Base-by-base conservation (phyloP, 192 early-diverging fungal species). In the Helicostylum pulchrum region DNA sequence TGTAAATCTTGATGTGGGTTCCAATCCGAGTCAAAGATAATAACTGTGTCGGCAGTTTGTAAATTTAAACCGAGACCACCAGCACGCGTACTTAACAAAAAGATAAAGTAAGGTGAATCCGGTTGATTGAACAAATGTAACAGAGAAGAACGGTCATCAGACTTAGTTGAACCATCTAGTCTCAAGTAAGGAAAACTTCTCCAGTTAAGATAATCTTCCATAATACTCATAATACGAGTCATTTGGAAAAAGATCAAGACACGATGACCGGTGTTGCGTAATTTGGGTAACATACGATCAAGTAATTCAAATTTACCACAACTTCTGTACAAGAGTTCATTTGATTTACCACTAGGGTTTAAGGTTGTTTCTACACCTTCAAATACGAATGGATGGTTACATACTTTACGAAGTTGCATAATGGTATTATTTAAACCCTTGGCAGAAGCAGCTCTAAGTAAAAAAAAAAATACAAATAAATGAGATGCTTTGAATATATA, bases 371-470 rank as follows among this genome's bases (percentile, higher is more conserved):
- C 95, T 0, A 99, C 95, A 64, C 93, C 91, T 52, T 90, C 88
- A 82, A 94, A 98, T 14, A 97, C 94, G 74, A 91, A 99, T 51
- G 97, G 97, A 77, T 99, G 97, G 78, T 98, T 99, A 75, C 92
- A 94, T 66, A 99, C 92, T 74, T 98, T 98, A 39, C 96, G 87
- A 53, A 99, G 86, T 73, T 99, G 95, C 97, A 99, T 96, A 52
- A 99, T 89, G 9, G 93, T 85, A 79, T 99, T 99, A 79, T 92
- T 96, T 56, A 99, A 76, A 11, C 90, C 88, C 59, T 87, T 91
- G 49, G 85, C 85, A 17, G 83, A 82, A 34, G 77, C 36, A 32
- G 32, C 54, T 30, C 17, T 56, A 36, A 7, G n/a, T n/a, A 43
- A 32, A 45, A 60, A 7, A 48, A 50, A 44, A 50, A 21, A 11